These are phyloP conservation scores for Sextonia rubra DNA, from an alignment of 164 flowering plant species.

Conservation along the genomic window DNA sequence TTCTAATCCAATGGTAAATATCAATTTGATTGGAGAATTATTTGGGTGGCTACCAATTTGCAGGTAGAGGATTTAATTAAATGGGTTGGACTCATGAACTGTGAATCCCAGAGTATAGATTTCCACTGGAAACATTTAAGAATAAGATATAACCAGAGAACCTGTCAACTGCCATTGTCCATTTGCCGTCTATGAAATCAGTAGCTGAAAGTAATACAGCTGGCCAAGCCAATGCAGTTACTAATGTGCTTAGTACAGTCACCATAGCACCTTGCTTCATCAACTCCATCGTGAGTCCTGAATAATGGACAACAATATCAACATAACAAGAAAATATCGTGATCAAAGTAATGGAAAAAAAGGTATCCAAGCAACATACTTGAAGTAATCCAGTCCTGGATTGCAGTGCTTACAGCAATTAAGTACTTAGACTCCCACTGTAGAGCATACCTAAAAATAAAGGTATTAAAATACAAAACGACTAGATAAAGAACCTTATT, in stretches of 20 bases:
- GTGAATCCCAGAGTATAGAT: too few relatives aligned
- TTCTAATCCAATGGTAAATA: too few relatives aligned
- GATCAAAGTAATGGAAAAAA: background rate
- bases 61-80: too few relatives aligned
- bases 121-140: too few relatives aligned
- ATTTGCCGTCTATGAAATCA: slow-evolving; percentile 90
- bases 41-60: too few relatives aligned
- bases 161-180: slow-evolving; percentile 97
- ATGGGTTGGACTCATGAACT: too few relatives aligned
- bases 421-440: slow-evolving; percentile 97
- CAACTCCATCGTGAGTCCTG: slow-evolving; percentile 73
- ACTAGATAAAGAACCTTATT: background rate
- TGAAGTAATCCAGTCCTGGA: slow-evolving; percentile 98
- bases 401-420: slow-evolving; percentile 95
- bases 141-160: slow-evolving; percentile 13
- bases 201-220: slow-evolving; percentile 74
- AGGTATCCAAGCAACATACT: slow-evolving; percentile 46
- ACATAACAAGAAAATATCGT: background rate
- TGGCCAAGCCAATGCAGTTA: slow-evolving; percentile 96
- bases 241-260: slow-evolving; percentile 81
- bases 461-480: background rate
- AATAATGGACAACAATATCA: slow-evolving; percentile 14
- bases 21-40: too few relatives aligned
- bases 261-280: slow-evolving; percentile 99
- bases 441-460: slow-evolving; percentile 63